phyloP scores from a whole-genome alignment of 495 filamentous ascomycete genomes.

The Emericellopsis terricola region DNA sequence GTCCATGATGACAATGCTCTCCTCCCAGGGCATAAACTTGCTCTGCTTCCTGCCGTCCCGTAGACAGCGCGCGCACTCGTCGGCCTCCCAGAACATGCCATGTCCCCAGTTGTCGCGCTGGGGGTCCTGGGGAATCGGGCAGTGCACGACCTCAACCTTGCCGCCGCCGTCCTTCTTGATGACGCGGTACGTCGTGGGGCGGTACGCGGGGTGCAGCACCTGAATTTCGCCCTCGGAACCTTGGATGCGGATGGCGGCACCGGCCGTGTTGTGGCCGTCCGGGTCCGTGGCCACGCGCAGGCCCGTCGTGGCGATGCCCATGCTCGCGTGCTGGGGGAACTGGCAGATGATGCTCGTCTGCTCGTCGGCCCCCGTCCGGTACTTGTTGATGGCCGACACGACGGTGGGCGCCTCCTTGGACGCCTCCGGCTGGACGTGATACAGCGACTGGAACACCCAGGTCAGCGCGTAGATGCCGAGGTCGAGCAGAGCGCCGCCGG shows the following conservation, averaged over 20 bases:
- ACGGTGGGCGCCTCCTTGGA: conserved; percentile 28
- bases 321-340: conserved; percentile 47
- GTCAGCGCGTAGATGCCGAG: conserved; percentile 83
- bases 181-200: conserved; percentile 46
- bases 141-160: conserved; percentile 38
- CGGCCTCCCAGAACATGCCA: conserved; percentile 93
- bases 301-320: conserved; percentile 64
- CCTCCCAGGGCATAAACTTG: conserved; percentile 50
- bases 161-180: conserved; percentile 26
- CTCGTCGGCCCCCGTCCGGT: conserved; percentile 68
- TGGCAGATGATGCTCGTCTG: conserved; percentile 60
- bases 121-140: conserved; percentile 38
- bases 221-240: conserved; percentile 78
- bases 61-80: conserved; percentile 70
- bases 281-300: conserved; percentile 52
- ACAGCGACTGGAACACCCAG: conserved; percentile 87
- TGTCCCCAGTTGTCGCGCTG: conserved; percentile 35
- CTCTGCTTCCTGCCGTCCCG: conserved; percentile 72
- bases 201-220: conserved; percentile 55
- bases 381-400: conserved; percentile 50
- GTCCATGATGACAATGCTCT: conserved; percentile 87
- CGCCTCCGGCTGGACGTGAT: conserved; percentile 51
- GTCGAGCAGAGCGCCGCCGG: conserved; percentile 72
- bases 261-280: conserved; percentile 39
- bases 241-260: conserved; percentile 63